A percentile compares a stretch with the other conserved stretches of the same genome.
phyloP scores from a whole-genome alignment of 2,329 filamentous ascomycete species.

The Trichoderma afroharzianum region DNA sequence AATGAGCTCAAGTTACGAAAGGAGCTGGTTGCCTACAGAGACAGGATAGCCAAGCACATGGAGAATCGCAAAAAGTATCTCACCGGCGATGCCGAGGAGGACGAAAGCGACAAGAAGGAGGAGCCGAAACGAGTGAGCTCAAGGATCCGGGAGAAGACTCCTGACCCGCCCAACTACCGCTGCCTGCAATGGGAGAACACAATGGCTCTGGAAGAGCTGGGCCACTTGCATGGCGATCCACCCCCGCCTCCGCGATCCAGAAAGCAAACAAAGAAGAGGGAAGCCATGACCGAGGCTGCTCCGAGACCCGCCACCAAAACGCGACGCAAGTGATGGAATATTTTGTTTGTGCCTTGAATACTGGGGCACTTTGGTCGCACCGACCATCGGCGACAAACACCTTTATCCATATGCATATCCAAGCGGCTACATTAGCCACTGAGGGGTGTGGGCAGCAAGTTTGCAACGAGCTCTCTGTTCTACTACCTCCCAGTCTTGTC shows the following conservation, averaged over 20 bases:
- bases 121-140: slow-evolving; percentile 44
- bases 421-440: neutral
- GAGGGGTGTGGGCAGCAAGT: neutral
- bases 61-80: slow-evolving; percentile 70
- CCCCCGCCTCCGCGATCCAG: slow-evolving; percentile 48
- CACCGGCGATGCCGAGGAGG: slow-evolving; percentile 35
- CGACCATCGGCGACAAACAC: neutral
- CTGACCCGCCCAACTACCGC: slow-evolving; percentile 44
- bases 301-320: slow-evolving; percentile 30
- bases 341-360: neutral
- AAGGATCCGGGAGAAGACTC: slow-evolving; percentile 44
- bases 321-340: slow-evolving; percentile 21
- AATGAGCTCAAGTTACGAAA: slow-evolving; percentile 87
- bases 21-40: slow-evolving; percentile 72
- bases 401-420: neutral
- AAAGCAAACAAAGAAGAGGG: slow-evolving; percentile 52
- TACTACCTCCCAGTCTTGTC: neutral
- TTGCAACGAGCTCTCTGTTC: slow-evolving; percentile 15
- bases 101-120: slow-evolving; percentile 39
- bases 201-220: slow-evolving; percentile 54
- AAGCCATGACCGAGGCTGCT: slow-evolving; percentile 35
- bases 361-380: neutral
- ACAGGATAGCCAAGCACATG: slow-evolving; percentile 78
- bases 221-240: slow-evolving; percentile 54
- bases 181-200: slow-evolving; percentile 56